These are phyloP conservation scores for Acer saccharum DNA, from an alignment of 345 rosid species.

Conservation along the genomic window DNA sequence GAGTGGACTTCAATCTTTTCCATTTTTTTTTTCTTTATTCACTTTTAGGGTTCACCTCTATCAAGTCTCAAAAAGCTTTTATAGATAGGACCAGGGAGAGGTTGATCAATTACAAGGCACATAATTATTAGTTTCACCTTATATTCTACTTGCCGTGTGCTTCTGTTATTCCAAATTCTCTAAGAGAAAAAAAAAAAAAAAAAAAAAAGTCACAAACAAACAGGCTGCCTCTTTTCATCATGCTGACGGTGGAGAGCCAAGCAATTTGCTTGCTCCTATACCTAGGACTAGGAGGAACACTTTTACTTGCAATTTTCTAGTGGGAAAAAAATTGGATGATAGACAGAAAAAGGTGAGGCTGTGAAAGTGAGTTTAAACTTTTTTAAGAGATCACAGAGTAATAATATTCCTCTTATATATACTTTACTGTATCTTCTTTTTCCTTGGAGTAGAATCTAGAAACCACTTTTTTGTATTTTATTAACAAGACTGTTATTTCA, in stretches of 20 bases:
- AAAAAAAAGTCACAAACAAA: conserved; percentile 11
- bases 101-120: not conserved
- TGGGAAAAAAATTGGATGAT: not conserved
- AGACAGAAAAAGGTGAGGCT: not conserved
- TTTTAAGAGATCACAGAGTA: not conserved
- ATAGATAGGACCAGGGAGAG: not conserved
- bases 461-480: not conserved
- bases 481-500: too few species aligned
- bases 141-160: not conserved
- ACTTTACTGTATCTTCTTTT: not conserved
- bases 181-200: not conserved
- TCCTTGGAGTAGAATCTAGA: not conserved
- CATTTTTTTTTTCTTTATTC: not conserved
- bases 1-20: conserved; percentile 5
- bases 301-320: conserved; percentile 3
- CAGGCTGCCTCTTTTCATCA: conserved; percentile 25
- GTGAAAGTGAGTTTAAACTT: not conserved
- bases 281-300: not conserved
- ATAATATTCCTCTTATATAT: conserved; percentile 16
- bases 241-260: not conserved
- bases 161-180: not conserved
- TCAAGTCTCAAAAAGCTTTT: not conserved
- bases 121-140: not conserved
- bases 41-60: not conserved
- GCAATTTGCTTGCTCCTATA: not conserved